A percentile compares a stretch with the other conserved stretches of the same genome.
phyloP scores from a whole-genome alignment of 371 early-diverging fungal species.

The Rhizopus delemar region DNA sequence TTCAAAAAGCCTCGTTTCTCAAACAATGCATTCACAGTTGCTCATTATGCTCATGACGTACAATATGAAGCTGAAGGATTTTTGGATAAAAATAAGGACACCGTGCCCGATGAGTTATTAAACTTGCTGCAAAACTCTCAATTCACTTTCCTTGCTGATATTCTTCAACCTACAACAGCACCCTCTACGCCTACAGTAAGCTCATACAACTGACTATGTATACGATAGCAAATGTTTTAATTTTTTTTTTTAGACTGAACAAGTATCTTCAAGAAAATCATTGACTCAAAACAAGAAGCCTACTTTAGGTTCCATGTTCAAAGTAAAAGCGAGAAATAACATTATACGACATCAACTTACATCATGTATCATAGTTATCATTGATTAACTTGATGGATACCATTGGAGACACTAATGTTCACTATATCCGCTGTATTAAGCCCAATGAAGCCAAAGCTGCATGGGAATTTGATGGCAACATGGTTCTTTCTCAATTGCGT shows the following conservation, averaged over 20 bases:
- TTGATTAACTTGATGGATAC: slow-evolving; percentile 93
- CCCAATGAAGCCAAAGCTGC: slow-evolving; percentile 92
- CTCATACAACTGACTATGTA: background rate
- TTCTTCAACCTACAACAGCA: slow-evolving; percentile 15
- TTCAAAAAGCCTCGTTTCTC: slow-evolving; percentile 93
- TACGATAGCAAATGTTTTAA: background rate
- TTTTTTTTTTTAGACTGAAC: slow-evolving; percentile 19
- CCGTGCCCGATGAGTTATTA: slow-evolving; percentile 91
- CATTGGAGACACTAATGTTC: slow-evolving; percentile 88
- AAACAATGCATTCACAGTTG: slow-evolving; percentile 77
- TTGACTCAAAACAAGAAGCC: slow-evolving; percentile 69
- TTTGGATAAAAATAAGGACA: slow-evolving; percentile 98
- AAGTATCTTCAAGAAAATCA: slow-evolving; percentile 38
- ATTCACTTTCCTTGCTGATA: slow-evolving; percentile 64
- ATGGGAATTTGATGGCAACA: slow-evolving; percentile 86
- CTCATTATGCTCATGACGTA: slow-evolving; percentile 92
- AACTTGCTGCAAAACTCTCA: slow-evolving; percentile 66
- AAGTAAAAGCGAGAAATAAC: slow-evolving; percentile 24
- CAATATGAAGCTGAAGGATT: slow-evolving; percentile 93
- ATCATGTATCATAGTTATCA: slow-evolving; percentile 49
- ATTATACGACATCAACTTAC: background rate
- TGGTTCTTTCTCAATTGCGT: slow-evolving; percentile 94
- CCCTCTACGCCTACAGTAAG: slow-evolving; percentile 18
- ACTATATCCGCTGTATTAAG: slow-evolving; percentile 98
- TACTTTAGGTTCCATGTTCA: slow-evolving; percentile 88